These are phyloP conservation scores for Spergularia marina DNA, from an alignment of 148 eudicot species.

Conservation along the genomic window DNA sequence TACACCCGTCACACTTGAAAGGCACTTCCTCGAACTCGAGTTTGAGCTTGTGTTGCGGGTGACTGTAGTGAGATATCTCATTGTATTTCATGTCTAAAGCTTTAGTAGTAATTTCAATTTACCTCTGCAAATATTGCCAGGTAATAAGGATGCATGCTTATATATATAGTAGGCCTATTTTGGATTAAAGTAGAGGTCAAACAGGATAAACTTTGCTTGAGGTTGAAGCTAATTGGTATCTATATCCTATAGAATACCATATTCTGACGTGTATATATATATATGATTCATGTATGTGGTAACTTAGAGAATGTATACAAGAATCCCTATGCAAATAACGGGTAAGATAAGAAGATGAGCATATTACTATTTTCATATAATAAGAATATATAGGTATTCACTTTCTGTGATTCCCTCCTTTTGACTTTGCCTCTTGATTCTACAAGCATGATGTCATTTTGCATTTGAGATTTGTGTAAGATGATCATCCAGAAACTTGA, in stretches of 20 bases:
- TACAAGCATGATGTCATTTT: no score
- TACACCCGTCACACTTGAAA: constrained; percentile 93
- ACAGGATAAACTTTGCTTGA: constrained; percentile 24
- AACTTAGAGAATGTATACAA: not conserved
- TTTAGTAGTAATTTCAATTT: not conserved
- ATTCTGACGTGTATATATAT: constrained; percentile 7
- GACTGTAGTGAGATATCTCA: constrained; percentile 72
- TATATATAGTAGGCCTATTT: not conserved
- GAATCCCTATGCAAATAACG: not conserved
- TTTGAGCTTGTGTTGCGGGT: constrained; percentile 82
- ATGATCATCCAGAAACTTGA: no score
- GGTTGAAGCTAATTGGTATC: constrained; percentile 30
- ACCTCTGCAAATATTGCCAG: not conserved
- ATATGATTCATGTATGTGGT: not conserved
- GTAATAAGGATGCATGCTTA: not conserved
- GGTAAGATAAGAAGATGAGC: constrained; percentile 7
- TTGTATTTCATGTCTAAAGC: constrained; percentile 56
- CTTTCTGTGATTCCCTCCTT: constrained; percentile 22
- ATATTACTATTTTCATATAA: constrained; percentile 14
- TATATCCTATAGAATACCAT: constrained; percentile 18
- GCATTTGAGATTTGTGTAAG: no score
- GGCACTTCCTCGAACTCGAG: constrained; percentile 60
- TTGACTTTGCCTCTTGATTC: constrained; percentile 17
- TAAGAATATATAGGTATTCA: constrained; percentile 14
- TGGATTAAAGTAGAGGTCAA: not conserved